Base-by-base conservation (phyloP, 164 flowering plant species). In the Hamamelis virginiana region DNA sequence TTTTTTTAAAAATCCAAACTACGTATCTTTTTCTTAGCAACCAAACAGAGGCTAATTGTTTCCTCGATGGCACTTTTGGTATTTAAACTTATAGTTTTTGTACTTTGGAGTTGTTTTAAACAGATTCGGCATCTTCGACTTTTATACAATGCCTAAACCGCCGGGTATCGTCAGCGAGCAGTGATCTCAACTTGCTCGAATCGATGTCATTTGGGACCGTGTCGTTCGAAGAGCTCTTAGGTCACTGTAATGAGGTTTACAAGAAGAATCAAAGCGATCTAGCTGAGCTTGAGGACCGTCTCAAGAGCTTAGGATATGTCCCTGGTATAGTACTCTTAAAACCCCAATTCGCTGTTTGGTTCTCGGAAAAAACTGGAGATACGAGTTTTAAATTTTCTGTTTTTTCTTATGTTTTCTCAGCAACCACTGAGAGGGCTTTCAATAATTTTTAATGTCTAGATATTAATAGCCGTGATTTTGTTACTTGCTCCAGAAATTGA, bases 171-270 rank as follows among this genome's bases (percentile, higher is more conserved):
- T 47, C 82, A 1, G 80, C 85, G 3, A 77, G 78, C 65, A 51
- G 59, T 23, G 94, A 91, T 62, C 87, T 94, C 62, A 83, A 87
- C 73, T 55, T 86, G 53, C 91, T 94, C 3, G 94, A 91, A 1
- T 85, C 94, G 12, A 91, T 91, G 97, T 80, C 94, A 13, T 84
- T 83, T 12, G 94, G 80, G 0, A 90, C 97, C 14, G 90, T 94
- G 8, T 94, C 98, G 0, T 91, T 90, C 63, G 97, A 94, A 72
- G 97, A 94, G 82, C 86, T 94, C 0, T 66, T 91, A 18, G 97
- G 97, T 27, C 91, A 91, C 81, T 90, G 94, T 77, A 81, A 78
- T 59, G 87, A 94, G 70, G 78, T 87, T 33, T 89, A 76, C 72
- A 85, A 84, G 82, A 78, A 83, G 80, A 91, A 94, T 64, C 83